These are phyloP conservation scores for Pythium biforme DNA, from an alignment of 352 stramenopile genomes.

Conservation along the genomic window DNA sequence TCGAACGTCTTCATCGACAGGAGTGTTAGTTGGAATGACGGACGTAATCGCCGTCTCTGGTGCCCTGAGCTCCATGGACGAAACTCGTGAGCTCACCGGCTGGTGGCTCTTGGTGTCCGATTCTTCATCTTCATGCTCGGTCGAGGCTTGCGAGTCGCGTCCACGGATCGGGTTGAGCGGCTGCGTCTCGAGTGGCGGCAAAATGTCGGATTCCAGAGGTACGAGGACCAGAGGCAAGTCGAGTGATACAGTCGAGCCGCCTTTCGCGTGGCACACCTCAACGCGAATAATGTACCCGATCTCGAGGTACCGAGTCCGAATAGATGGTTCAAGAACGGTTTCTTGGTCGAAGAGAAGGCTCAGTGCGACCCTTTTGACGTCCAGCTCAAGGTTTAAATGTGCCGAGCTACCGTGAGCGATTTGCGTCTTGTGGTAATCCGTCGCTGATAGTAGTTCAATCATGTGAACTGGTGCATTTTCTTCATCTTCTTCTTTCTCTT, in stretches of 20 bases:
- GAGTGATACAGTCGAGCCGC: slow-evolving; percentile 8
- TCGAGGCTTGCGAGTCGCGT: background rate
- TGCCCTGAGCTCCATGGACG: background rate
- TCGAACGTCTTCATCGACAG: background rate
- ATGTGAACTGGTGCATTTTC: background rate
- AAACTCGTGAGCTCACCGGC: background rate
- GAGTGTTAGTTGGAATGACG: background rate
- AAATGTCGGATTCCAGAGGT: background rate
- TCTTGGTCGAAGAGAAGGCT: slow-evolving; percentile 2
- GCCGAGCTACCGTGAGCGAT: slow-evolving; percentile 1
- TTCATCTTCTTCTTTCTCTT: background rate
- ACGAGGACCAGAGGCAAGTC: slow-evolving; percentile 10
- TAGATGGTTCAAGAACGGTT: background rate
- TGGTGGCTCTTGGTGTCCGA: background rate
- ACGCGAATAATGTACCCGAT: slow-evolving; percentile 4
- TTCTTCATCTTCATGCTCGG: background rate
- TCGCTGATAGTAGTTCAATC: background rate
- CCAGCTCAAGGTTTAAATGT: slow-evolving; percentile 3
- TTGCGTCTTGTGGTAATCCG: background rate
- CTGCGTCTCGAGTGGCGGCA: slow-evolving; percentile 2
- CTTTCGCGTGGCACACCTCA: slow-evolving; percentile 7
- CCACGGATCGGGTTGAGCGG: background rate
- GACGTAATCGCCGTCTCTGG: background rate
- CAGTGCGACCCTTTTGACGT: background rate
- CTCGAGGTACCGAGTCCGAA: background rate